phyloP scores from a whole-genome alignment of 2,329 filamentous ascomycete species.

The Coleophoma eucalyptorum region DNA sequence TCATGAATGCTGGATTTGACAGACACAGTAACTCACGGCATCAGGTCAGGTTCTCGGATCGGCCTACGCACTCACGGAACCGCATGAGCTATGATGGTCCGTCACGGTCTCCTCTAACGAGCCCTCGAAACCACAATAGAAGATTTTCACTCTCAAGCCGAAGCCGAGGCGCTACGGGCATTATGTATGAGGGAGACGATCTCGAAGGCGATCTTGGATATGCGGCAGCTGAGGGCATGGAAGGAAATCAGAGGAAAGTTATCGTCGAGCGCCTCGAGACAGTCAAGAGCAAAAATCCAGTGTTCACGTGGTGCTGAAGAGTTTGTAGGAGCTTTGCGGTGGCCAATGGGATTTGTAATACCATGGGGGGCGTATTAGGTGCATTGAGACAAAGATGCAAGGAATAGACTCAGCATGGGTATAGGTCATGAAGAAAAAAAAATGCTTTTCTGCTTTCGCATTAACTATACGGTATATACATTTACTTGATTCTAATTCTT shows the following conservation, averaged over 20 bases:
- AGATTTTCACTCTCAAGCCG: constrained; percentile 34
- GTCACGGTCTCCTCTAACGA: constrained; percentile 16
- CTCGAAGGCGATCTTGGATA: constrained; percentile 92
- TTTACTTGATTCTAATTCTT: too few species aligned
- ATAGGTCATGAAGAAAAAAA: too few species aligned
- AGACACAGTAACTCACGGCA: constrained; percentile 12
- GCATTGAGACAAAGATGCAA: too few species aligned
- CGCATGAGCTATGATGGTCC: constrained; percentile 30
- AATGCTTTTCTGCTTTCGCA: too few species aligned
- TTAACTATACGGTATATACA: too few species aligned
- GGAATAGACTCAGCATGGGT: too few species aligned
- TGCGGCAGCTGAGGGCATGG: constrained; percentile 89
- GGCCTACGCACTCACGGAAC: constrained; percentile 20
- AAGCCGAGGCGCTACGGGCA: constrained; percentile 25
- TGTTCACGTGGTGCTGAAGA: constrained; percentile 91
- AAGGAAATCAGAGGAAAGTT: constrained; percentile 85
- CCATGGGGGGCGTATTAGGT: too few species aligned
- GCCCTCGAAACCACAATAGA: constrained; percentile 14
- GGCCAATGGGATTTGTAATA: too few species aligned
- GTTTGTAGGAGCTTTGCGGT: background rate
- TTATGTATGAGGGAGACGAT: constrained; percentile 65
- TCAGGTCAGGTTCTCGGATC: constrained; percentile 22
- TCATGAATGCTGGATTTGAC: constrained; percentile 9
- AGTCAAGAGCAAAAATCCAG: constrained; percentile 90
- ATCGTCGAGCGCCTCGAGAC: constrained; percentile 96